Conservation (phyloP, 331 rosid species). For the Dryas integrifolia region DNA sequence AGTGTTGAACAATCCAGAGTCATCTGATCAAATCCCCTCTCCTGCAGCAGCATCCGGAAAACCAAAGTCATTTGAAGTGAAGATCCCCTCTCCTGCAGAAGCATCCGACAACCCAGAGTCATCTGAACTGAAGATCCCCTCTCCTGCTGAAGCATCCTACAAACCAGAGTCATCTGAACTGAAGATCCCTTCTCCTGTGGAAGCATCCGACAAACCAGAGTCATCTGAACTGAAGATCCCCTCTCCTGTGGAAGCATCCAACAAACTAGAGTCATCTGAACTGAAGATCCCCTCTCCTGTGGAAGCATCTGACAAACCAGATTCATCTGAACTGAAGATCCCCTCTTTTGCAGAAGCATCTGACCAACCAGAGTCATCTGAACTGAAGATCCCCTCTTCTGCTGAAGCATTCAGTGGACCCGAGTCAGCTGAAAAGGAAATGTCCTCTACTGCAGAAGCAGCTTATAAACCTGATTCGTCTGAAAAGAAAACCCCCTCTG, state of each 20-base stretch:
- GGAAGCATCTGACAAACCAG: not conserved
- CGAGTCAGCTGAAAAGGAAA: not conserved
- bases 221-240: not conserved
- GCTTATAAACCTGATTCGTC: not conserved
- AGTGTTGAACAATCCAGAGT: constrained; percentile 2
- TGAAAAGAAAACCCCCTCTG: constrained; percentile 1
- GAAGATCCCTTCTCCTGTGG: not conserved
- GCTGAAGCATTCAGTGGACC: not conserved
- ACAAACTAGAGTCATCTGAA: not conserved
- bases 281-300: not conserved
- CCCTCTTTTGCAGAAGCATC: too few species aligned
- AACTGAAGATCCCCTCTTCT: too few species aligned
- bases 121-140: not conserved
- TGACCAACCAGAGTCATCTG: too few species aligned
- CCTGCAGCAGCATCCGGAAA: constrained; percentile 20
- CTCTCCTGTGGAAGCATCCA: not conserved
- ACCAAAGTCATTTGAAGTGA: constrained; percentile 9
- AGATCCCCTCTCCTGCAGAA: constrained; percentile 24
- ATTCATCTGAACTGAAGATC: not conserved
- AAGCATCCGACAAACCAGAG: not conserved
- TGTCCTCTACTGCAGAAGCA: constrained; percentile 15
- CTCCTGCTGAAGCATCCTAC: not conserved
- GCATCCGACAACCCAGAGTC: constrained; percentile 9
- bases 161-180: not conserved
- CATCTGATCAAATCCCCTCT: constrained; percentile 9